A percentile compares a stretch with the other conserved stretches of the same genome.
Evolutionary conservation across 306 rosid species (phyloP).

Genomic region (Cicer judaicum): DNA sequence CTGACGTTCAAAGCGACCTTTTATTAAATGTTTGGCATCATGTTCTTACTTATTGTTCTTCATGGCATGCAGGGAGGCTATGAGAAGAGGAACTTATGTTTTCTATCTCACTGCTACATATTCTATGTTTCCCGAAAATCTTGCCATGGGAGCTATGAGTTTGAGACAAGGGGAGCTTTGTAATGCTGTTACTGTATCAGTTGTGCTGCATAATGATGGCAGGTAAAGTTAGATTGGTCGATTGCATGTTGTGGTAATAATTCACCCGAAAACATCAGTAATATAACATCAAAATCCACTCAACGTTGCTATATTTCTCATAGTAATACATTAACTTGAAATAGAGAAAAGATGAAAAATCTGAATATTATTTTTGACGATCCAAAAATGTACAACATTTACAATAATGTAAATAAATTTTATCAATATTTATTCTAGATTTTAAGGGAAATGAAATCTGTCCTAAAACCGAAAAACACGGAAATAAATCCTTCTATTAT

Average conservation of each 20-base stretch:
- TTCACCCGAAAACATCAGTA: not conserved
- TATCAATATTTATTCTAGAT: conserved; percentile 6
- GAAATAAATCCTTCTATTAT: conserved; percentile 8
- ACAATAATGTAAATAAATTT: not conserved
- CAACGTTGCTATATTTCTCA: not conserved
- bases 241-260: conserved; percentile 15
- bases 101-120: conserved; percentile 94
- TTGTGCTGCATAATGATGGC: conserved; percentile 86
- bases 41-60: conserved; percentile 39
- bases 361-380: not conserved
- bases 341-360: not conserved
- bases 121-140: conserved; percentile 97
- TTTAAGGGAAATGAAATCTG: conserved; percentile 4
- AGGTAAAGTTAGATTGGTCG: conserved; percentile 58
- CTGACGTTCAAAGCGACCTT: conserved; percentile 37
- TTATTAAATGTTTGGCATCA: conserved; percentile 34
- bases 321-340: not conserved
- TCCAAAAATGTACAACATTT: conserved; percentile 10
- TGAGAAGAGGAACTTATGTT: conserved; percentile 91
- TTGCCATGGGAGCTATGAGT: conserved; percentile 99
- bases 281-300: conserved; percentile 22
- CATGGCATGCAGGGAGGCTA: conserved; percentile 74
- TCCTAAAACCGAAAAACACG: not conserved
- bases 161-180: conserved; percentile 92
- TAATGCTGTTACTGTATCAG: conserved; percentile 87